Base-by-base conservation (phyloP, 1,284 basidiomycete genomes). In the Rhodotorula sp. region DNA sequence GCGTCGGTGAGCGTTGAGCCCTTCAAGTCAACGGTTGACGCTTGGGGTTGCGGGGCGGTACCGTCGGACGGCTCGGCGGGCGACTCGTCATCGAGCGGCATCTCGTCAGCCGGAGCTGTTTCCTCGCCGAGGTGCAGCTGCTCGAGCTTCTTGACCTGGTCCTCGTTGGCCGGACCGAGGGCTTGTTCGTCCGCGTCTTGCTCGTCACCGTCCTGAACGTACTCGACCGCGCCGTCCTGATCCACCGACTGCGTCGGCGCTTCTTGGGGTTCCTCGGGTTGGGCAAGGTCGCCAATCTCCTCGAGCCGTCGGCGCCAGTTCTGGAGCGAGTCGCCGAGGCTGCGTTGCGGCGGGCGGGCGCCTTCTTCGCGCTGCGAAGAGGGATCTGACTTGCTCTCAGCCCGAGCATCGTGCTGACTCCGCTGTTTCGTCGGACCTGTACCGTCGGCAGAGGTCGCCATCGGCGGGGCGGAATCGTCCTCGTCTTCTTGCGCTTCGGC, bases 251-350 rank as follows among this genome's bases (percentile, higher is more conserved):
- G 82, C 4, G 85, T 81, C 18, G 54, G 30, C 56, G 81, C 79
- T 3, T 79, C 74, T n/a, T 82, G 78, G 4, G 81, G 70, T 66
- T 72, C 84, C 1, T 76, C 84, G 79, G 77, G 78, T 67, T 80
- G 81, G n/a, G 81, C 78, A 58, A 82, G 78, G 55, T 87, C 85
- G 67, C 91, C 83, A 72, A 98, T 97, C 71, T 94, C 89, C 71
- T 95, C 88, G 74, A 94, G 87, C 22, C 89, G 87, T 71, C 91
- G 88, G 64, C 86, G 87, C 74, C 97, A 91, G 78, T 95, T 91
- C 75, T 90, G 87, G 66, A 93, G 81, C 2, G 91, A 87, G 79
- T 98, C 95, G 49, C 93, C 94, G 4, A 95, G 86, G 71, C 87
- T 90, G 66, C 93, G 90, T 42, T 74, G 73, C 20, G 60, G 68